These are phyloP conservation scores for Yarrowia phangngaensis DNA, from an alignment of 805 yeast species.

Conservation along the genomic window DNA sequence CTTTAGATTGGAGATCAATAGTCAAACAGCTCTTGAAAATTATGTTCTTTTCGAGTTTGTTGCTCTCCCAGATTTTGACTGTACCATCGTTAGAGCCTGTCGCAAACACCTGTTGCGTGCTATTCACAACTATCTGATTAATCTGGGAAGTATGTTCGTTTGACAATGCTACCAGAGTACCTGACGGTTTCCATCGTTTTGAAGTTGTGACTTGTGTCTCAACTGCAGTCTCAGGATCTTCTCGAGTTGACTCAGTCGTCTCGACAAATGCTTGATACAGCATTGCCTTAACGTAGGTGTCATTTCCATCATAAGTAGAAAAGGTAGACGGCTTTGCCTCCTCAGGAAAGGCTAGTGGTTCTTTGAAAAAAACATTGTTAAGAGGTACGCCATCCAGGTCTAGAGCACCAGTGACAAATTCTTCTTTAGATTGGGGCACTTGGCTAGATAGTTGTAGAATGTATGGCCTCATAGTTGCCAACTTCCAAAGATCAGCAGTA, in stretches of 20 bases:
- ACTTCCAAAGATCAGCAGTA: constrained; percentile 77
- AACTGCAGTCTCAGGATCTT: constrained; percentile 5
- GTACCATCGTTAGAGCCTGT: constrained; percentile 76
- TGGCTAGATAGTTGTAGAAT: constrained; percentile 43
- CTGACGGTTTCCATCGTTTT: constrained; percentile 43
- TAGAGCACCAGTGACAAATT: constrained; percentile 9
- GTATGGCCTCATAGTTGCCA: constrained; percentile 65
- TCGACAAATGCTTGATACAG: constrained; percentile 52
- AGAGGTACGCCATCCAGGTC: constrained; percentile 8
- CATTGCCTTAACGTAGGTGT: constrained; percentile 58
- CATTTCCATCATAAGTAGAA: constrained; percentile 60
- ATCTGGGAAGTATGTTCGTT: constrained; percentile 60
- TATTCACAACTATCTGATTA: constrained; percentile 55
- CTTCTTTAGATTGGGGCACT: constrained; percentile 7
- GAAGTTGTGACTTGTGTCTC: constrained; percentile 17
- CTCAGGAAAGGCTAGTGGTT: constrained; percentile 9
- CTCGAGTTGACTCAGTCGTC: constrained; percentile 11
- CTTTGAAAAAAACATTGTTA: constrained; percentile 19
- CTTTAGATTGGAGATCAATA: constrained; percentile 32
- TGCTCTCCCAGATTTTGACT: constrained; percentile 74
- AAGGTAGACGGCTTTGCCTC: constrained; percentile 3
- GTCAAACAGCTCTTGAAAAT: constrained; percentile 37
- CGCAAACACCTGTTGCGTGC: constrained; percentile 61
- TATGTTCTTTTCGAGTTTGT: constrained; percentile 59
- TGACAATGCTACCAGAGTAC: constrained; percentile 58